Evolutionary conservation across 345 rosid genomes (phyloP), one percentile per base, ranked within the genome.

Genomic region (Combretum micranthum): DNA sequence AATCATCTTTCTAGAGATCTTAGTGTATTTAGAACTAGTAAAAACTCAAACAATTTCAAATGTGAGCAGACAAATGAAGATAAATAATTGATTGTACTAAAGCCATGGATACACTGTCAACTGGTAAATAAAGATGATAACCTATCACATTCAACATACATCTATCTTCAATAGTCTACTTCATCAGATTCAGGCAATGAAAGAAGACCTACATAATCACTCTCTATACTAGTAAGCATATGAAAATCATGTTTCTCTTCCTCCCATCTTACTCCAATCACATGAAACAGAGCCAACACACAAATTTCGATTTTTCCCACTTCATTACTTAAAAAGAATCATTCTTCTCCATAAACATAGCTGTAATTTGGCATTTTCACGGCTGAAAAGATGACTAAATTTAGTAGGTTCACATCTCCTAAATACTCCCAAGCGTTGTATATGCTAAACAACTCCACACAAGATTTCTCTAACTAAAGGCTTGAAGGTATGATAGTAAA

Each of bases 151-250:
- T 11, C 9, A 32, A 32, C 39, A 4, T 32, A 32, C 39, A 9
- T 32, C 39, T 32, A 32, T 5, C 39, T 32, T 32, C 39, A 7
- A 32, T 32, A 25, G 37, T 67, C 72, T 15, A 39, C 13, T 39
- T 64, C 72, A 56, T 67, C 70, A n/a, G 55, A 63, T 25, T 67
- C 75, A 17, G 64, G 50, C 17, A 53, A 48, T 12, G 75, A 63
- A 56, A 74, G 20, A 3, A 75, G 79, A 20, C 79, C 75, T 11
- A 74, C 64, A 20, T 55, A 60, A 60, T 63, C 66, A 37, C 67
- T 72, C 20, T 60, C 70, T 63, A 70, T 15, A 48, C 69, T 56
- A 8, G 72, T 67, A 55, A 70, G 69, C 59, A 74, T 43, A 45
- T n/a, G 23, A 57, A 70, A 74, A 9, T 64, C 67, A 60, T 56